Evolutionary conservation across 805 yeast species (phyloP).

Genomic region (Yarrowia deformans): DNA sequence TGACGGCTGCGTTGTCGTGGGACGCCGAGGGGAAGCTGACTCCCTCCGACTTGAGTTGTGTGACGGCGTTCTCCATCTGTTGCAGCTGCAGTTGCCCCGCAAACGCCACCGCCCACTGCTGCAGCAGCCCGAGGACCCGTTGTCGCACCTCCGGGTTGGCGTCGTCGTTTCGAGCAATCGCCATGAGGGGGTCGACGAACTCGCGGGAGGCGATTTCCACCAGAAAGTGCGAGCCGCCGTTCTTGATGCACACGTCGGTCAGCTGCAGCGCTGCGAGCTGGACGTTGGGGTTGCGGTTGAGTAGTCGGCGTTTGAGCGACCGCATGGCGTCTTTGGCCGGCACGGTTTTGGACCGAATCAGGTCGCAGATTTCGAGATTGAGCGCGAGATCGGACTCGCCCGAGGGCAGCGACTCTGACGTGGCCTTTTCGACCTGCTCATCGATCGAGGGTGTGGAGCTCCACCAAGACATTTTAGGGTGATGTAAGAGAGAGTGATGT

Average conservation of each 20-base stretch:
- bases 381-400: conserved; percentile 79
- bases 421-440: conserved; percentile 72
- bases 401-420: conserved; percentile 88
- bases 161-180: conserved; percentile 33
- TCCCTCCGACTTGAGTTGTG: conserved; percentile 64
- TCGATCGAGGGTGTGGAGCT: conserved; percentile 57
- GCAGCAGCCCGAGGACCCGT: conserved; percentile 67
- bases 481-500: background rate
- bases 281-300: conserved; percentile 78
- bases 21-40: conserved; percentile 67
- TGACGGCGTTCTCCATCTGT: conserved; percentile 69
- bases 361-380: conserved; percentile 86
- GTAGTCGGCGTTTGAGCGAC: conserved; percentile 75
- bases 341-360: conserved; percentile 80
- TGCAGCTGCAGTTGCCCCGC: conserved; percentile 68
- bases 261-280: conserved; percentile 77
- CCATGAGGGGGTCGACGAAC: conserved; percentile 73
- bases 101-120: conserved; percentile 80
- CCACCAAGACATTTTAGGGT: conserved; percentile 51
- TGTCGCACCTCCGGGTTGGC: conserved; percentile 59
- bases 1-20: conserved; percentile 46
- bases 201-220: conserved; percentile 81
- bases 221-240: conserved; percentile 87
- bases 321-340: conserved; percentile 85
- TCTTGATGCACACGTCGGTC: conserved; percentile 86